These are phyloP conservation scores for Paracamarosporium sp. DNA, from an alignment of 2,329 filamentous ascomycete genomes.

Conservation along the genomic window DNA sequence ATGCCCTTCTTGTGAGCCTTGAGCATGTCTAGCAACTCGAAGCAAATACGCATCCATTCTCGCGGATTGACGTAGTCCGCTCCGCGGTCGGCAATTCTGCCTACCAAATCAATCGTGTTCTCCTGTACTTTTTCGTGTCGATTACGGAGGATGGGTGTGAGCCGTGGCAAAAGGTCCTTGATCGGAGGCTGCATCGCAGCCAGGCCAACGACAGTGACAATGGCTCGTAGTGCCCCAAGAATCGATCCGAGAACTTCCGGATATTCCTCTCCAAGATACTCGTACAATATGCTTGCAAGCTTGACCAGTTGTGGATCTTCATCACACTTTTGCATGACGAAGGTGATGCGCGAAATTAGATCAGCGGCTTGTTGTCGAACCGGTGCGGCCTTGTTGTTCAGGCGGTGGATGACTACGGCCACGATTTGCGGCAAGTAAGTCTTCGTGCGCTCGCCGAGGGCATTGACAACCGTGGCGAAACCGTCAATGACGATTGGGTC, in stretches of 20 bases:
- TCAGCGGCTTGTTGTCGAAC: conserved; percentile 97
- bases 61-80: conserved; percentile 95
- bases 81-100: conserved; percentile 95
- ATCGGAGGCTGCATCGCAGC: conserved; percentile 98
- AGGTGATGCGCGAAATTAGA: conserved; percentile 93
- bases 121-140: conserved; percentile 99
- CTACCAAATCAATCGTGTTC: conserved; percentile 97
- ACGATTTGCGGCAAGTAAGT: conserved; percentile 97
- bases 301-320: conserved; percentile 97
- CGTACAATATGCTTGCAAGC: conserved; percentile 91
- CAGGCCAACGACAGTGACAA: conserved; percentile 97
- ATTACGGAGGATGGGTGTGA: conserved; percentile 98
- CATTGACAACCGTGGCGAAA: conserved; percentile 97
- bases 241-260: conserved; percentile 97
- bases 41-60: conserved; percentile 99
- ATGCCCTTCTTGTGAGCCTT: conserved; percentile 99
- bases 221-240: conserved; percentile 89
- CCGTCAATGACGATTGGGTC: conserved; percentile 96
- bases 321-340: conserved; percentile 98
- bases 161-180: conserved; percentile 89
- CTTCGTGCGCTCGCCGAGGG: conserved; percentile 91
- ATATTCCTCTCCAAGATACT: conserved; percentile 98
- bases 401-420: conserved; percentile 91
- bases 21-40: conserved; percentile 97
- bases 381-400: conserved; percentile 98